Evolutionary conservation across 257 asterid genomes (phyloP).

Genomic region (Penstemon newberryi): DNA sequence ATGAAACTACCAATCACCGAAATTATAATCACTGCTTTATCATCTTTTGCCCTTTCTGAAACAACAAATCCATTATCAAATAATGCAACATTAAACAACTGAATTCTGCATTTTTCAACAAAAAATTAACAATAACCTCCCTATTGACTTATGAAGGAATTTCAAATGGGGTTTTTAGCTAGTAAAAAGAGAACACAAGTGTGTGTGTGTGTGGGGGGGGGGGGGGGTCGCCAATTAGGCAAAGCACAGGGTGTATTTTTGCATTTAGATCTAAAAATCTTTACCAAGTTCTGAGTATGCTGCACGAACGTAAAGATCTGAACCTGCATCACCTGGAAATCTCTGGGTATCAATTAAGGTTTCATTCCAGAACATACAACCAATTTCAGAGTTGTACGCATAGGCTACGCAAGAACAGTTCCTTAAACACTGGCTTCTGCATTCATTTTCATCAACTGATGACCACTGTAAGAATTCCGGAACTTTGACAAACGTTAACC

Average conservation of each 20-base stretch:
- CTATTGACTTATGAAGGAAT: background rate
- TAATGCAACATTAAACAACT: too few species aligned
- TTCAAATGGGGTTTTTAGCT: background rate
- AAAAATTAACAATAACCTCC: background rate
- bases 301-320: background rate
- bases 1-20: constrained; percentile 17
- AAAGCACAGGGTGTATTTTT: too few species aligned
- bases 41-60: constrained; percentile 25
- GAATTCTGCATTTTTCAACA: background rate
- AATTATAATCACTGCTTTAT: constrained; percentile 14
- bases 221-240: too few species aligned
- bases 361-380: background rate
- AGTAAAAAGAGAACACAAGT: too few species aligned
- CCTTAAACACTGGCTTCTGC: background rate
- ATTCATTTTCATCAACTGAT: background rate
- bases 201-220: too few species aligned
- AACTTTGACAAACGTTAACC: constrained; percentile 12
- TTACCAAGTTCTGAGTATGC: background rate
- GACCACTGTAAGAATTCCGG: background rate
- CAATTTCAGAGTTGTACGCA: background rate
- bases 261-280: background rate
- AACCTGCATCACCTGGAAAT: background rate
- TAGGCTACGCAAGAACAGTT: constrained; percentile 4
- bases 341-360: background rate
- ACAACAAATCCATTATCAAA: background rate